Evolutionary conservation across 306 rosid genomes (phyloP).

Genomic region (Senna siamea): DNA sequence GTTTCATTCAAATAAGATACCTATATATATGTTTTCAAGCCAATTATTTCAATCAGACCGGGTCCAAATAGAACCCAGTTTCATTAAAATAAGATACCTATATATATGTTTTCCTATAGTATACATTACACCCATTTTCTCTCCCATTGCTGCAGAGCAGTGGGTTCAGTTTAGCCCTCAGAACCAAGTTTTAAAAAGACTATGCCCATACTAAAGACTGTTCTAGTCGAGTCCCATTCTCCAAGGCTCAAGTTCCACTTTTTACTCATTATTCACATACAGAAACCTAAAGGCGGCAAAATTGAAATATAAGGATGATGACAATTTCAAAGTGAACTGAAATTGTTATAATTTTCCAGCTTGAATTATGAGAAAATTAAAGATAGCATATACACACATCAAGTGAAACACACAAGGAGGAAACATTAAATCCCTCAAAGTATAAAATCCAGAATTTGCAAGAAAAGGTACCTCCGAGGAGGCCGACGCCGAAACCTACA

Average conservation of each 20-base stretch:
- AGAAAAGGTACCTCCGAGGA: constrained; percentile 64
- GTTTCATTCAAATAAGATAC: neutral
- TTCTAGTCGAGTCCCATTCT: no score
- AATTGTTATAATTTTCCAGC: neutral
- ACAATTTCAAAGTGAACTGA: neutral
- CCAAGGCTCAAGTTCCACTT: neutral
- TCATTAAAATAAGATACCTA: no score
- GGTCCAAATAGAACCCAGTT: neutral
- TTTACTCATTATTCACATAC: neutral
- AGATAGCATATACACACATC: neutral
- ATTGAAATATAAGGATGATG: neutral
- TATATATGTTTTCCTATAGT: no score
- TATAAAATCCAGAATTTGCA: no score
- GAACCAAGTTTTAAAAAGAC: neutral
- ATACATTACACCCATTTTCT: neutral
- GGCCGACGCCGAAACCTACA: constrained; percentile 78
- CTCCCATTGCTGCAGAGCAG: neutral
- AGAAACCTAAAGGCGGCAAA: neutral
- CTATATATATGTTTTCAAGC: neutral
- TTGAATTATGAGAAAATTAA: neutral
- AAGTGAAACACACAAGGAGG: neutral
- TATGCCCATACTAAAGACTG: neutral
- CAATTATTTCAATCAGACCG: neutral
- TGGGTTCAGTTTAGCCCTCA: neutral
- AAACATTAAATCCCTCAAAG: no score